These are phyloP conservation scores for Pleurotus ostreatus DNA, from an alignment of 768 basidiomycete species.

Conservation along the genomic window DNA sequence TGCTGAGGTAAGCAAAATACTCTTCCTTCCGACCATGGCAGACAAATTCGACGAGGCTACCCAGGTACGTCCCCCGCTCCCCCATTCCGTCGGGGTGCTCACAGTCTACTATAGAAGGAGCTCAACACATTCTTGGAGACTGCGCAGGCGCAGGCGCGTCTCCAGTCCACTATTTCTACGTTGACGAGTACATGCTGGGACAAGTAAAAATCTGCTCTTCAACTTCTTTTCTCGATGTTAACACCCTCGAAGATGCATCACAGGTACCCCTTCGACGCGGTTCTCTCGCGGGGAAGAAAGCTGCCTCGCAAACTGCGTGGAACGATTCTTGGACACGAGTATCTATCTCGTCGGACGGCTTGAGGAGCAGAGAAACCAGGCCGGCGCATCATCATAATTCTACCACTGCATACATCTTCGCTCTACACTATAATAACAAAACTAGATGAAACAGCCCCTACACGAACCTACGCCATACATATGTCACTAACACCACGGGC, in stretches of 20 bases:
- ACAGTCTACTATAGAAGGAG: constrained; percentile 59
- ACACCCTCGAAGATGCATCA: constrained; percentile 60
- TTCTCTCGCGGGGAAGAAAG: constrained; percentile 78
- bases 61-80: constrained; percentile 41
- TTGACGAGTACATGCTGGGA: constrained; percentile 90
- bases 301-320: constrained; percentile 88
- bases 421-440: constrained; percentile 10
- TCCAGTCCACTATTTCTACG: constrained; percentile 68
- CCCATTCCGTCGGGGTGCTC: neutral
- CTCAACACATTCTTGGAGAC: constrained; percentile 73
- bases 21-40: constrained; percentile 31
- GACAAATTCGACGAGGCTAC: constrained; percentile 77
- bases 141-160: constrained; percentile 69
- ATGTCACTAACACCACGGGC: constrained; percentile 44
- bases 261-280: constrained; percentile 68
- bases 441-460: neutral
- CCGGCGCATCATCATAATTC: constrained; percentile 12
- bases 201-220: constrained; percentile 46
- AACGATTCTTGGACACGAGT: constrained; percentile 86
- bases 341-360: constrained; percentile 75
- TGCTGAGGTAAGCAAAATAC: constrained; percentile 9
- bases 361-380: constrained; percentile 37
- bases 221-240: neutral
- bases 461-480: constrained; percentile 36
- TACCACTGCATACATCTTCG: constrained; percentile 8